Percentiles rank a stretch among this genome's conserved stretches.
phyloP scores from a whole-genome alignment of 2,329 filamentous ascomycete species.

The Alternaria sp. region DNA sequence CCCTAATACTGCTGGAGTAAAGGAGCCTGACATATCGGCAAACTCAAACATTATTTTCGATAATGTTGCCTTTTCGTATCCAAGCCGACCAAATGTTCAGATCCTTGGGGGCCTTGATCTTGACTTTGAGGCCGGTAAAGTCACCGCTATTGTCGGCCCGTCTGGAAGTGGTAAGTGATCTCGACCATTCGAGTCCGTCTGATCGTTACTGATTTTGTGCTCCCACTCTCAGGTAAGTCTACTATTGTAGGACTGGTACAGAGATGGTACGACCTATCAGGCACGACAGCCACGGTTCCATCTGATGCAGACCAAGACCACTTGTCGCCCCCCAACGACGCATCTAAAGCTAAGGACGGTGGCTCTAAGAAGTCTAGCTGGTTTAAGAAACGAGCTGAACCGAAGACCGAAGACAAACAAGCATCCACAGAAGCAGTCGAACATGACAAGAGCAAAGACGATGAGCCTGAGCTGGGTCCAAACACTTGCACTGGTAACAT shows the following conservation, averaged over 20 bases:
- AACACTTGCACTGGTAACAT: constrained; percentile 47
- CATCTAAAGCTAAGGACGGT: constrained; percentile 7
- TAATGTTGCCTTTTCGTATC: constrained; percentile 50
- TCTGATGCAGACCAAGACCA: constrained; percentile 8
- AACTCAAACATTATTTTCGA: constrained; percentile 47
- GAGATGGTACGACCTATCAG: constrained; percentile 71
- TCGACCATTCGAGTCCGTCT: background rate
- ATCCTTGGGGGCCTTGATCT: constrained; percentile 69
- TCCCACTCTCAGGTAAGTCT: constrained; percentile 68
- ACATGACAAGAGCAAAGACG: constrained; percentile 20
- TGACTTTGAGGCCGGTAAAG: constrained; percentile 68
- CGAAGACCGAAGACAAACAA: constrained; percentile 1
- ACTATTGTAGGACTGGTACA: constrained; percentile 76
- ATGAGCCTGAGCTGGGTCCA: constrained; percentile 32
- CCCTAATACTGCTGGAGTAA: constrained; percentile 40
- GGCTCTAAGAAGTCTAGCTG: constrained; percentile 24
- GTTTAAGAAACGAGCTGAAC: constrained; percentile 9
- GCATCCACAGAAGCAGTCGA: background rate
- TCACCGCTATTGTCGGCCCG: constrained; percentile 77
- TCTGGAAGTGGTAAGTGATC: constrained; percentile 50
- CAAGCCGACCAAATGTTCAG: constrained; percentile 65
- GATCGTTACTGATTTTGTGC: background rate
- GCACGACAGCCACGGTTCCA: constrained; percentile 24
- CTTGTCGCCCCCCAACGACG: background rate
- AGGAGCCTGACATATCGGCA: constrained; percentile 46